phyloP scores from a whole-genome alignment of 495 filamentous ascomycete species.

The Penicillium robsamsonii region DNA sequence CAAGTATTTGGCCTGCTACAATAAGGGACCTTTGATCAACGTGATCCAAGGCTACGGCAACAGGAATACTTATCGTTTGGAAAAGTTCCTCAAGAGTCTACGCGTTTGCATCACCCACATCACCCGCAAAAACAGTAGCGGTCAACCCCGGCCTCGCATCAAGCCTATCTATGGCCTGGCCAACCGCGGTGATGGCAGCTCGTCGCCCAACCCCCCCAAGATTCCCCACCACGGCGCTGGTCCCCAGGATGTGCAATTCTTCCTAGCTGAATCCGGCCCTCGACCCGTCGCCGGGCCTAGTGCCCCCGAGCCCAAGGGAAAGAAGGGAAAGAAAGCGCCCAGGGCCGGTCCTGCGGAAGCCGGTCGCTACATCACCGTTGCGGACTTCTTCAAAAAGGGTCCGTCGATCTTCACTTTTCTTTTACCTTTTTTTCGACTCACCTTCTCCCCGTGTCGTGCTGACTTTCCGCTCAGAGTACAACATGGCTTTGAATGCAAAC shows the following conservation, averaged over 20 bases:
- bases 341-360: constrained; percentile 33
- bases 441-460: constrained; percentile 5
- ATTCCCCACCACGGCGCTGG: constrained; percentile 37
- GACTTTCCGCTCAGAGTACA: constrained; percentile 36
- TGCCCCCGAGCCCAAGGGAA: constrained; percentile 20
- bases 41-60: constrained; percentile 26
- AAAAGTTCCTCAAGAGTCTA: constrained; percentile 47
- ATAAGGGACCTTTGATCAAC: constrained; percentile 29
- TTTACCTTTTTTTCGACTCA: not conserved
- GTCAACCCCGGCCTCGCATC: constrained; percentile 31
- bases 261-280: constrained; percentile 27
- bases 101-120: constrained; percentile 43
- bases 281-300: constrained; percentile 4
- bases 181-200: constrained; percentile 33
- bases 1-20: constrained; percentile 44
- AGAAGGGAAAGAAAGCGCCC: constrained; percentile 36
- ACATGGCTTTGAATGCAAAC: constrained; percentile 35
- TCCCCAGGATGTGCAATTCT: constrained; percentile 49
- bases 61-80: constrained; percentile 25
- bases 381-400: constrained; percentile 51
- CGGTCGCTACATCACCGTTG: constrained; percentile 49
- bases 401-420: constrained; percentile 19
- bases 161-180: constrained; percentile 52
- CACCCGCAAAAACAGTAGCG: constrained; percentile 34
- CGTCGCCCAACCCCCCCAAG: constrained; percentile 31